These are phyloP conservation scores for Forsythia viridissima DNA, from an alignment of 257 asterid genomes.

Conservation along the genomic window DNA sequence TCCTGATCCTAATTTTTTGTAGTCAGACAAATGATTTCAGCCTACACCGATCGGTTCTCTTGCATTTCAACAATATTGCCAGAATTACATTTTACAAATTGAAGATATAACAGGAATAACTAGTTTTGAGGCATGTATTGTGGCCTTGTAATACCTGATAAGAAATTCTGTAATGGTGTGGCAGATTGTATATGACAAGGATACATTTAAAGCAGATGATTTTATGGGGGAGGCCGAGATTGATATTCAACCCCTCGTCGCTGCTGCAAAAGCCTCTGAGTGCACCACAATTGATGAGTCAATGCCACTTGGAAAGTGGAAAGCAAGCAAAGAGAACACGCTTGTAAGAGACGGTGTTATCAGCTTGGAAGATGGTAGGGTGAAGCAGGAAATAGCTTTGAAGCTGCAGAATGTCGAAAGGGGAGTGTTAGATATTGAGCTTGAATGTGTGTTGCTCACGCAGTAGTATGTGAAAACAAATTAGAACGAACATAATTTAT, in stretches of 20 bases:
- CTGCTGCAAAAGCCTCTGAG: constrained; percentile 78
- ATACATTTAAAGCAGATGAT: constrained; percentile 82
- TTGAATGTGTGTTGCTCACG: constrained; percentile 87
- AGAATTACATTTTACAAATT: background rate
- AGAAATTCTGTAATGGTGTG: constrained; percentile 16
- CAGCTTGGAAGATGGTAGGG: constrained; percentile 57
- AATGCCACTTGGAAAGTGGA: constrained; percentile 53
- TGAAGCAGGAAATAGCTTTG: constrained; percentile 70
- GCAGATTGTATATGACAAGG: constrained; percentile 88
- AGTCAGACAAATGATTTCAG: background rate
- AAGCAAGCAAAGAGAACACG: constrained; percentile 56
- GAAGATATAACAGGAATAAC: background rate
- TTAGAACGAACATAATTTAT: background rate
- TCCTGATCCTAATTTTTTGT: too few species aligned
- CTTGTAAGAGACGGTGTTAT: constrained; percentile 56
- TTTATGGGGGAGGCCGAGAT: constrained; percentile 96
- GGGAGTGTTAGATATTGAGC: constrained; percentile 82
- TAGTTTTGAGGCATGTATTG: background rate
- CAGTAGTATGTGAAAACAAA: constrained; percentile 37
- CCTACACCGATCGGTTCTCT: background rate
- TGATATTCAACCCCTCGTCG: constrained; percentile 69
- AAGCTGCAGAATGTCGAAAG: constrained; percentile 82
- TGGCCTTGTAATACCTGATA: background rate
- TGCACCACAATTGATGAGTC: constrained; percentile 38
- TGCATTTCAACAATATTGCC: background rate